Evolutionary conservation across 306 rosid genomes (phyloP).

Genomic region (Begonia fuchsioides): DNA sequence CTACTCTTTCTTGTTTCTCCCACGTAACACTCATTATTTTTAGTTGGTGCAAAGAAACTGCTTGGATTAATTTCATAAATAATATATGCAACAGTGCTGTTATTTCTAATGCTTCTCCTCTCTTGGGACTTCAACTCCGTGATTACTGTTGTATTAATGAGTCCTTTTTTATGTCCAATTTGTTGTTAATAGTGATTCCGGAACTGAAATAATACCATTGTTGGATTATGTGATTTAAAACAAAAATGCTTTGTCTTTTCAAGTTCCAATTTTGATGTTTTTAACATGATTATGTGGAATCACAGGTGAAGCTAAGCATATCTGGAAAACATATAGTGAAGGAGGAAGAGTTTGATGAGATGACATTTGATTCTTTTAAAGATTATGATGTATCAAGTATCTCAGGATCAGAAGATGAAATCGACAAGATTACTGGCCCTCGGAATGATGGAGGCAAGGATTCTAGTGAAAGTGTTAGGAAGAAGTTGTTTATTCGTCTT

Average conservation of each 20-base stretch:
- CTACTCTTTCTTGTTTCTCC: no score
- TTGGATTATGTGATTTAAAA: background rate
- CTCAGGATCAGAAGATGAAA: slow-evolving; percentile 86
- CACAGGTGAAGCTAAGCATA: slow-evolving; percentile 68
- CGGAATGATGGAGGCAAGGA: slow-evolving; percentile 14
- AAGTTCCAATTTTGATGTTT: background rate
- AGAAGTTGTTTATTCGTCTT: slow-evolving; percentile 44
- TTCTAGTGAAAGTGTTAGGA: slow-evolving; percentile 27
- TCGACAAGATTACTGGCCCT: slow-evolving; percentile 26
- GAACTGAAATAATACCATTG: background rate
- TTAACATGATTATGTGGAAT: slow-evolving; percentile 14
- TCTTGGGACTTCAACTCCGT: no score
- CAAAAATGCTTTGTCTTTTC: background rate
- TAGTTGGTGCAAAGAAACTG: no score
- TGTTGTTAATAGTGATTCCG: background rate
- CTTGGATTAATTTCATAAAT: no score
- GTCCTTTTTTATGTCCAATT: no score
- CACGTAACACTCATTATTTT: no score
- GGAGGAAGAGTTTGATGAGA: slow-evolving; percentile 85
- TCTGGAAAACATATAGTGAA: slow-evolving; percentile 79
- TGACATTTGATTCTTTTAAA: slow-evolving; percentile 71
- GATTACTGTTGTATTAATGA: no score
- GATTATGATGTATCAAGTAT: slow-evolving; percentile 87
- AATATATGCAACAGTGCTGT: no score
- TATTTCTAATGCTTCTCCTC: background rate